Evolutionary conservation across 768 basidiomycete species (phyloP), one percentile per base, ranked within the genome.

Genomic region (Lactifluus piperatus): DNA sequence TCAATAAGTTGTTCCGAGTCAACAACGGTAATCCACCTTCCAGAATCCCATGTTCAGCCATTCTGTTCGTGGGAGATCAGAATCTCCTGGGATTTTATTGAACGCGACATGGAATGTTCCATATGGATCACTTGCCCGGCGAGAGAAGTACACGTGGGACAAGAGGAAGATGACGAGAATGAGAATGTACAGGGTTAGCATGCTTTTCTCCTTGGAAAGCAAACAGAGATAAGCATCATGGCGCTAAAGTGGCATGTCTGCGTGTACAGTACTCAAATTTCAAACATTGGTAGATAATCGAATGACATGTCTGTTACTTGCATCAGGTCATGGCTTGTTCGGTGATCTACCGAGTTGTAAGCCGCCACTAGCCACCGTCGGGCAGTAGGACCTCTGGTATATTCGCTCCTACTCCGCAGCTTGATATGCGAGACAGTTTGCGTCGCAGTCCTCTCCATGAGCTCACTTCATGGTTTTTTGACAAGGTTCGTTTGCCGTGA

Each of bases 21-120:
- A 37, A 8, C 8, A 24, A 20, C 18, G 29, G 41, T 48, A 41
- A 29, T 37, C 46, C 37, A 82, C 84, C 77, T 79, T 78, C 85
- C 84, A 86, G 60, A 75, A 83, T 4, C 84, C 84, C 80, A 85
- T 82, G 69, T 86, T 86, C 34, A 86, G 69, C 85, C 84, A 86
- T 69, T 86, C 83, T 1, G 84, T 85, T 18, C 58, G 61, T n/a
- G 79, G 81, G 1, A 62, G 63, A 20, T 57, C 51, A 18, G 62
- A 51, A 11, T 75, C 74, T 14, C 70, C 71, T 22, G 78, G 71
- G 26, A 71, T 55, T 57, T 68, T 70, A 67, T 85, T 85, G 55
- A 85, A 70, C 1, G 72, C 61, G 14, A 82, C 70, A 66, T 86
- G 84, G 60, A 82, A 85, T 2, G 80, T 67, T 8, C 80, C 79